Base-by-base conservation (phyloP, 2,329 filamentous ascomycete species). In the Esteya vermicola region DNA sequence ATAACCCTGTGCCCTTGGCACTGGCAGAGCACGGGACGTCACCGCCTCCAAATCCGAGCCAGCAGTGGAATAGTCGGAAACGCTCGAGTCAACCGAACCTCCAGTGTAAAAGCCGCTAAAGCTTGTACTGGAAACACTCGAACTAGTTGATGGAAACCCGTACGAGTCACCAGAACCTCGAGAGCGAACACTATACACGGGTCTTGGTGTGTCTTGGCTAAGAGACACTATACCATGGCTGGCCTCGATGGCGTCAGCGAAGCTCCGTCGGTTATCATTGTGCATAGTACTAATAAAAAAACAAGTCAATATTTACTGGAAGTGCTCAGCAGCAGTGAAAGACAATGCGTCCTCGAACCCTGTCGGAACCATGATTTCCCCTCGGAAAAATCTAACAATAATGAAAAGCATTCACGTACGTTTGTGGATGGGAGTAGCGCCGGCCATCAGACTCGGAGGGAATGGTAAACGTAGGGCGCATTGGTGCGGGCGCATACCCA, bases 221-320 rank as follows among this genome's bases (percentile, higher is more conserved):
- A 96, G 83, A 28, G 86, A 85, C 21, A 95, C 73, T 84, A 96
- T 95, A 50, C 86, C 85, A 45, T 91, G 82, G 57, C 86, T 88
- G 20, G 88, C 88, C 57, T 95, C 89, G 42, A 96, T 76, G 22
- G 85, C 85, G 55, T 95, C 89, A 49, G 81, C 84, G 57, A 88
- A 93, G 51, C 78, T 81, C 50, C 80, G 58, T 67, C 78, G 55
- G 62, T 74, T 64, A 62, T 72, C 57, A 61, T 58, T 55, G 18
- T 57, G 66, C 38, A 73, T 61, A 48, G 63, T 65, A 57, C 75
- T 72, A 8, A n/a, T 5, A 13, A 10, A 28, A 14, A n/a, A 10
- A 12, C 8, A 10, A 9, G 9, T 13, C 2, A 33, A 28, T 6
- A 3, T 19, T 33, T 12, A 33, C 16, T 33, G 13, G 4, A 20